Conservation (phyloP, 225 moss, liverwort and hornwort genomes). For the Neckera pumila region DNA sequence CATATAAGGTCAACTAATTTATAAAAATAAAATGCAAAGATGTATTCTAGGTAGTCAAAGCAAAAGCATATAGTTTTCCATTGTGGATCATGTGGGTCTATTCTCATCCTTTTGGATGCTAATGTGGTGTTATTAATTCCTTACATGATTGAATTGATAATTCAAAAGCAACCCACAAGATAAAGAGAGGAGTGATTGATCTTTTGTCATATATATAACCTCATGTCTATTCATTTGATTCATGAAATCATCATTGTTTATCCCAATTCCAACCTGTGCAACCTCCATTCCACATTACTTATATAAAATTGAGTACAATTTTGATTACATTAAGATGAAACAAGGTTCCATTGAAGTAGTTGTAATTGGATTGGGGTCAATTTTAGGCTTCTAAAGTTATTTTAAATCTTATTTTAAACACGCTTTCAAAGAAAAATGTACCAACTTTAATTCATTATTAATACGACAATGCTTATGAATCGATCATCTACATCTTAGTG, state of each 20-base stretch:
- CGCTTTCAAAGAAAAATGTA: not conserved
- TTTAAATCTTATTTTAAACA: no score
- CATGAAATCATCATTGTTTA: not conserved
- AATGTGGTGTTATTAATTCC: not conserved
- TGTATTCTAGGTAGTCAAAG: not conserved
- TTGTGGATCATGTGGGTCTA: rapidly evolving
- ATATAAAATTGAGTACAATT: not conserved
- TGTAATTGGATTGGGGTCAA: not conserved
- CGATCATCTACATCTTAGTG: no score
- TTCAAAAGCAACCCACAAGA: not conserved
- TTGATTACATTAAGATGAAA: not conserved
- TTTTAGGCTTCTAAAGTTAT: no score
- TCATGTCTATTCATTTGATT: not conserved
- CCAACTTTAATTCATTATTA: no score
- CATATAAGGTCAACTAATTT: not conserved
- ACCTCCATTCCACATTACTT: not conserved
- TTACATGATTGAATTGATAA: not conserved
- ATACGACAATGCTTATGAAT: no score
- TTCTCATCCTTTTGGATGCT: not conserved
- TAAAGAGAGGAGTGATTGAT: not conserved
- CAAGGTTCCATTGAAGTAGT: not conserved
- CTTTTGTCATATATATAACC: no score
- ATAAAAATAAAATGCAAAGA: not conserved
- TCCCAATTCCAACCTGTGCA: not conserved
- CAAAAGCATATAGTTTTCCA: not conserved